Conservation (phyloP, 2,329 filamentous ascomycete species). For the Zasmidium cellare region DNA sequence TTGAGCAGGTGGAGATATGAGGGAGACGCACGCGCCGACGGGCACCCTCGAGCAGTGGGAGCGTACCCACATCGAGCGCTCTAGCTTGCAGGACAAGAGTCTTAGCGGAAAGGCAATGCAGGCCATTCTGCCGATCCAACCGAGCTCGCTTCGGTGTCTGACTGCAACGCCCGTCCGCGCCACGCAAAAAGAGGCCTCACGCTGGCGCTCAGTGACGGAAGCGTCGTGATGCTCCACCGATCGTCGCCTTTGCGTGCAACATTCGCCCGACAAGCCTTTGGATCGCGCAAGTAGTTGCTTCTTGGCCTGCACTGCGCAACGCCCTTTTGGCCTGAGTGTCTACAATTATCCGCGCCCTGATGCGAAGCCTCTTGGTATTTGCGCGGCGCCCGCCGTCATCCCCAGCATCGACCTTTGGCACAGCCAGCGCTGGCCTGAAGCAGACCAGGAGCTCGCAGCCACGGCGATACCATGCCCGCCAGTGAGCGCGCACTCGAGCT, state of each 20-base stretch:
- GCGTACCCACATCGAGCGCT: background rate
- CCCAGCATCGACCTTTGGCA: constrained; percentile 8
- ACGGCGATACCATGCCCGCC: background rate
- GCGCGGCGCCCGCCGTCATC: constrained; percentile 8
- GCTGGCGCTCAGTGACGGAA: background rate
- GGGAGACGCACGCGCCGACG: background rate
- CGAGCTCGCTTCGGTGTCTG: background rate
- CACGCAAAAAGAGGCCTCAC: background rate
- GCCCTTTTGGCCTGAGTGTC: background rate
- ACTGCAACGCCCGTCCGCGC: background rate
- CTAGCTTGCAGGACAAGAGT: background rate
- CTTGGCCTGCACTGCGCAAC: background rate
- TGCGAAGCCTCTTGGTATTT: background rate
- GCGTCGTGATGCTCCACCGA: background rate
- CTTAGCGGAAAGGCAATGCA: constrained; percentile 4
- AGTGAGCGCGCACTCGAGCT: background rate
- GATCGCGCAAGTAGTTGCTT: background rate
- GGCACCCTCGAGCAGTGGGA: background rate
- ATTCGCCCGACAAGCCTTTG: background rate
- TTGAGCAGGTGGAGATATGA: constrained; percentile 7
- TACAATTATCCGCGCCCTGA: background rate
- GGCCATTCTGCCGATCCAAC: constrained; percentile 4
- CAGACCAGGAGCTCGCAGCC: constrained; percentile 3
- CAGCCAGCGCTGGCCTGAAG: background rate
- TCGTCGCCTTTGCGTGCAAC: background rate